Conservation (phyloP, 208 protist species). For the Crithidia acanthocephali region DNA sequence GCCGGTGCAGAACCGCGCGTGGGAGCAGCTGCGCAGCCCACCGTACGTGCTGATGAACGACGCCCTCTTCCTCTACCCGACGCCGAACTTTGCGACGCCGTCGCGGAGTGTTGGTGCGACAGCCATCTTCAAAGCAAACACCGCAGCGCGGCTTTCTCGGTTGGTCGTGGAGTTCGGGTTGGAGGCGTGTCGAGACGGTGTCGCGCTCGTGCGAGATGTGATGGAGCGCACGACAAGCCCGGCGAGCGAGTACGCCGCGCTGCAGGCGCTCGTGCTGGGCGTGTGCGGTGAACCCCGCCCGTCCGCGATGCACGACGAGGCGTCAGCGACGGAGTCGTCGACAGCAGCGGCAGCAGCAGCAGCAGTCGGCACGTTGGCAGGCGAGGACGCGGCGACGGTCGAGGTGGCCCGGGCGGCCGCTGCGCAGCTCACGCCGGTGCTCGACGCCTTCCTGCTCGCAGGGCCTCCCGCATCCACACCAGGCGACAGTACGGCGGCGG, state of each 20-base stretch:
- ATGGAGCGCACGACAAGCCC: constrained; percentile 70
- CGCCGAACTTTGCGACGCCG: background rate
- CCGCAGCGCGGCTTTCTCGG: constrained; percentile 42
- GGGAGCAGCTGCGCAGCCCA: constrained; percentile 69
- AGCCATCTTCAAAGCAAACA: constrained; percentile 35
- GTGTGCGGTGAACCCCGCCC: background rate
- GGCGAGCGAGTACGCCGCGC: constrained; percentile 62
- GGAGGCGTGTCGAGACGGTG: constrained; percentile 72
- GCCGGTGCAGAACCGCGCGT: constrained; percentile 48
- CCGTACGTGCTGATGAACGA: constrained; percentile 77
- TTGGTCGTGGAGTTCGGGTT: constrained; percentile 82
- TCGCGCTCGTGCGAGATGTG: constrained; percentile 61
- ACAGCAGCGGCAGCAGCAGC: background rate
- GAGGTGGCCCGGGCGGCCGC: constrained; percentile 15
- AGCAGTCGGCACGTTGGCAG: background rate
- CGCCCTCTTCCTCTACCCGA: constrained; percentile 55
- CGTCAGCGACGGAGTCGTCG: background rate
- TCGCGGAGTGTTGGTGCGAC: background rate
- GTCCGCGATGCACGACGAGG: no score
- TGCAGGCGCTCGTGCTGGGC: constrained; percentile 71
- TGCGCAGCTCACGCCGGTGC: constrained; percentile 14
- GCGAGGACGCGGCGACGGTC: constrained; percentile 24
- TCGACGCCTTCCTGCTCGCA: constrained; percentile 8
- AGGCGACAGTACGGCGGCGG: background rate
- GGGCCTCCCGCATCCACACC: background rate